Base-by-base conservation (phyloP, 345 rosid species). In the Gossypium stocksii region DNA sequence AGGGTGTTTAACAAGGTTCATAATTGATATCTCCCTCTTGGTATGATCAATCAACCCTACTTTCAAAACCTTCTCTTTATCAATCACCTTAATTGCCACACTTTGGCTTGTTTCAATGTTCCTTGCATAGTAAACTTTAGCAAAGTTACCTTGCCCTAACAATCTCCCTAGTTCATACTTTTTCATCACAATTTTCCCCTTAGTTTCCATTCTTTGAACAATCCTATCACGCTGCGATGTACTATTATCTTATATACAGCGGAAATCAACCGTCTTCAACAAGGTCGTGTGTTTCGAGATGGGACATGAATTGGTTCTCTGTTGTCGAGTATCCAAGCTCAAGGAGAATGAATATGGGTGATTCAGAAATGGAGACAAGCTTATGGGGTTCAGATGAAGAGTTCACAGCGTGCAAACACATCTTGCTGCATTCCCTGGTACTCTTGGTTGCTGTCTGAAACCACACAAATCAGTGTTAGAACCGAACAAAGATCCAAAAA, bases 391-490 rank as follows among this genome's bases (percentile, higher is more conserved):
- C 75, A 51, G 79, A 20, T 53, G 46, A 48, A 53, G 49, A 76
- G 75, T 80, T 77, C 65, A 66, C 49, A 74, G 75, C 62, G 63
- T 48, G 71, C 52, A 86, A 78, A 77, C 79, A 78, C 87, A 84
- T 82, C 82, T 80, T 81, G 79, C 86, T 23, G 87, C 87, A 86
- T 86, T 80, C 89, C 89, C 83, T 80, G 73, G 22, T 53, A 9
- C 76, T 44, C 45, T 74, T 62, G 70, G 20, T 44, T 45, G 5
- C 75, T 74, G 38, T n/a, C 53, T 3, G 22, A 70, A 53, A 70
- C 27, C 10, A 51, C 69, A 67, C 2, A 63, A 75, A 48, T 34
- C 41, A 34, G 41, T 34, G 7, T 34, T 27, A 7, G 41, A 60
- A 25, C 65, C 41, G 16, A 61, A 29, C 11, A 29, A 25, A 25